A percentile compares a stretch with the other conserved stretches of the same genome.
Evolutionary conservation across 2,329 filamentous ascomycete genomes (phyloP).

Genomic region (Acarospora socialis): DNA sequence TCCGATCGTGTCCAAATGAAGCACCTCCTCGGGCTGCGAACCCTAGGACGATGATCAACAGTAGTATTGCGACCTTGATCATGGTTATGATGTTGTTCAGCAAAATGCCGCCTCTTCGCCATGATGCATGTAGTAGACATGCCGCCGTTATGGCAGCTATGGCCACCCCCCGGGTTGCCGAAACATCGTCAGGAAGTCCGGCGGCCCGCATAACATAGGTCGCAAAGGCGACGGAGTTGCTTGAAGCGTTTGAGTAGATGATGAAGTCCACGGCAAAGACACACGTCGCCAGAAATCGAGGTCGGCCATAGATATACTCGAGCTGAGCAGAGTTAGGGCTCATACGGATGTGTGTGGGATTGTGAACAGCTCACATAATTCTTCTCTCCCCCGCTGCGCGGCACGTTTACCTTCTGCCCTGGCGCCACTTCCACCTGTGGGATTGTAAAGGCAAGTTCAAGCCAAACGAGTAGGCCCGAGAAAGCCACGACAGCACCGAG

Average conservation of each 20-base stretch:
- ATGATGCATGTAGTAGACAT: conserved; percentile 35
- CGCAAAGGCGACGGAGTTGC: conserved; percentile 33
- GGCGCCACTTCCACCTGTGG: conserved; percentile 9
- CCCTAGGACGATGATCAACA: conserved; percentile 30
- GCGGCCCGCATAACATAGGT: conserved; percentile 24
- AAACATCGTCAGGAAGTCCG: conserved; percentile 20
- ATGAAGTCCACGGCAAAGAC: conserved; percentile 17
- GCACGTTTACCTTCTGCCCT: conserved; percentile 7
- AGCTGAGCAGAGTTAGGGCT: conserved; percentile 11
- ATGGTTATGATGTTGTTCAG: conserved; percentile 39
- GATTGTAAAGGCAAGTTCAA: conserved; percentile 13
- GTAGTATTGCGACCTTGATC: conserved; percentile 35
- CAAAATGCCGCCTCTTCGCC: conserved; percentile 35
- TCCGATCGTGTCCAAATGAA: conserved; percentile 11
- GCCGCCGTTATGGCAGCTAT: conserved; percentile 30
- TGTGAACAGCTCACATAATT: conserved; percentile 10
- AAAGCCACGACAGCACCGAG: conserved; percentile 11
- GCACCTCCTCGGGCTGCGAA: conserved; percentile 18
- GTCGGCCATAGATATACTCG: conserved; percentile 14
- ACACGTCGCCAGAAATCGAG: conserved; percentile 13
- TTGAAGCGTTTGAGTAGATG: conserved; percentile 14
- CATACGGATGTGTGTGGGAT: not conserved
- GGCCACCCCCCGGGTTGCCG: conserved; percentile 33
- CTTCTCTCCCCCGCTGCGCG: conserved; percentile 13
- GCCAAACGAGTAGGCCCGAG: conserved; percentile 11